Evolutionary conservation across 371 early-diverging fungal genomes (phyloP).

Genomic region (Mortierella sp.): DNA sequence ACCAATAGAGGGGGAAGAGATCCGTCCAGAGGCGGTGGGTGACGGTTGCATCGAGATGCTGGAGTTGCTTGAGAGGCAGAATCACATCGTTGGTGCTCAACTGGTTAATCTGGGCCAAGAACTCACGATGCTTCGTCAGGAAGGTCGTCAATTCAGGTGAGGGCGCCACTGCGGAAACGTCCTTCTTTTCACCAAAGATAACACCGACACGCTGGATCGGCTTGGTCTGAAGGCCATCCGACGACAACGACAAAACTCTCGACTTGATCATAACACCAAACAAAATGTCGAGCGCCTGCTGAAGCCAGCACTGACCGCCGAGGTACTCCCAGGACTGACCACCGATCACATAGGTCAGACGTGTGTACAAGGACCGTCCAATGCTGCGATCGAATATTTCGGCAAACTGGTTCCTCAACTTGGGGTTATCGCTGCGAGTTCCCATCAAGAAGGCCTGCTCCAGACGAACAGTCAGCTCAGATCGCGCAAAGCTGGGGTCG

Average conservation of each 20-base stretch:
- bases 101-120: slow-evolving; percentile 71
- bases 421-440: slow-evolving; percentile 81
- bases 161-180: slow-evolving; percentile 24
- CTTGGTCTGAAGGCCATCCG: slow-evolving; percentile 68
- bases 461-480: slow-evolving; percentile 93
- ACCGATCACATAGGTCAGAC: slow-evolving; percentile 91
- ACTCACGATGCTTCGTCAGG: slow-evolving; percentile 67
- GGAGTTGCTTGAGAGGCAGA: slow-evolving; percentile 74
- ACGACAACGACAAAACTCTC: slow-evolving; percentile 55
- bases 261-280: slow-evolving; percentile 75
- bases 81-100: slow-evolving; percentile 65
- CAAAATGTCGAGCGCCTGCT: slow-evolving; percentile 90
- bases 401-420: slow-evolving; percentile 84
- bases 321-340: slow-evolving; percentile 97
- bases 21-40: slow-evolving; percentile 87
- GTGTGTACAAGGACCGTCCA: slow-evolving; percentile 70
- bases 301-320: slow-evolving; percentile 89
- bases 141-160: slow-evolving; percentile 57
- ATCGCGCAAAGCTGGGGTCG: slow-evolving; percentile 81
- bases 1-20: slow-evolving; percentile 92
- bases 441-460: slow-evolving; percentile 97
- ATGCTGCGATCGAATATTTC: slow-evolving; percentile 87
- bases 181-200: slow-evolving; percentile 26
- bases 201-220: slow-evolving; percentile 62
- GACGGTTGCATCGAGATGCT: slow-evolving; percentile 78